Conservation (phyloP, 495 filamentous ascomycete species). For the Xylaria castorea region DNA sequence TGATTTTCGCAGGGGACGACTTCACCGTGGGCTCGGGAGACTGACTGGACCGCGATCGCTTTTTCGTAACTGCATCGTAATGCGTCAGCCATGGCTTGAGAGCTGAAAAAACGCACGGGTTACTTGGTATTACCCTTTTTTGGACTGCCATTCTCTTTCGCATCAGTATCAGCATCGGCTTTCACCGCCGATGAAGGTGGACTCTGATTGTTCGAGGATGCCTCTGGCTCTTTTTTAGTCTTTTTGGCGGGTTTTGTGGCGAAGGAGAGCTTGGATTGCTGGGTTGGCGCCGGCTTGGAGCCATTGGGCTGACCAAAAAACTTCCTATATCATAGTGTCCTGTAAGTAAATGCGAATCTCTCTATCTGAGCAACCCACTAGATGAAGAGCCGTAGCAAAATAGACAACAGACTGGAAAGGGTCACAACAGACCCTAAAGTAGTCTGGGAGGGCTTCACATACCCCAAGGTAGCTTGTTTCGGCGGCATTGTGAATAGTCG, state of each 20-base stretch:
- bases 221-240: constrained; percentile 42
- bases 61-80: constrained; percentile 46
- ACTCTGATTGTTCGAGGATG: constrained; percentile 26
- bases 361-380: background rate
- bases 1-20: constrained; percentile 33
- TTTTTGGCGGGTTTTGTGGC: constrained; percentile 56
- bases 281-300: constrained; percentile 59
- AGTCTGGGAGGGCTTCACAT: constrained; percentile 80
- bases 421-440: constrained; percentile 77
- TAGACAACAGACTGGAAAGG: constrained; percentile 2
- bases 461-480: constrained; percentile 93
- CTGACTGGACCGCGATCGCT: constrained; percentile 44
- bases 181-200: constrained; percentile 33
- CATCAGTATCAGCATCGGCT: constrained; percentile 35
- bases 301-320: constrained; percentile 70
- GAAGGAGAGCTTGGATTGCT: constrained; percentile 79
- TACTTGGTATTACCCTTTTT: constrained; percentile 41
- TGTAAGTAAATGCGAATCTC: constrained; percentile 23
- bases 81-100: constrained; percentile 12
- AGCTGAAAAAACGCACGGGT: background rate
- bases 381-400: background rate
- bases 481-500: constrained; percentile 54
- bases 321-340: constrained; percentile 54
- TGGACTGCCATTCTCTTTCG: constrained; percentile 39
- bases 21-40: constrained; percentile 31